phyloP scores from a whole-genome alignment of 306 rosid genomes.

The Carpinus fangiana region DNA sequence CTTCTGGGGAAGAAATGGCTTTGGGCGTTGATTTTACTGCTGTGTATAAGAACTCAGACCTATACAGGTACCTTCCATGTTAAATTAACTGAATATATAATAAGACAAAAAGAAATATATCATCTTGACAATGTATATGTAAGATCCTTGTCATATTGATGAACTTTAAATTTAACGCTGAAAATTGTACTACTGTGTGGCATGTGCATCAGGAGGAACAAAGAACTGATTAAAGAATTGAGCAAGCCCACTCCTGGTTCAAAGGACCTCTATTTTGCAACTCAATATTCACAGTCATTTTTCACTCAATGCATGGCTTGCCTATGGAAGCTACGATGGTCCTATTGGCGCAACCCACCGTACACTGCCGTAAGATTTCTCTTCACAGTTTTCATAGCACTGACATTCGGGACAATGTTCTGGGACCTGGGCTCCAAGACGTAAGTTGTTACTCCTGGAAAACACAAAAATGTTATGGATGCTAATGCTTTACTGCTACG shows the following conservation, averaged over 20 bases:
- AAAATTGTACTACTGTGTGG: neutral
- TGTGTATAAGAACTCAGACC: conserved; percentile 40
- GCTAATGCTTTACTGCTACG: neutral
- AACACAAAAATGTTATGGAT: neutral
- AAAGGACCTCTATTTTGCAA: conserved; percentile 38
- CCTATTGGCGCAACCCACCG: conserved; percentile 47
- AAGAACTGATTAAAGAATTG: conserved; percentile 30
- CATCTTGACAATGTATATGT: neutral
- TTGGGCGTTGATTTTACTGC: conserved; percentile 41
- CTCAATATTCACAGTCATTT: conserved; percentile 33
- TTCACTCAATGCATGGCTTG: conserved; percentile 37
- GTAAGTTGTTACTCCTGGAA: conserved; percentile 17
- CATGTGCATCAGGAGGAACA: conserved; percentile 42
- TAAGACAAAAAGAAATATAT: neutral
- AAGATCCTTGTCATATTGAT: neutral
- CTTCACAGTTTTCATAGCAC: conserved; percentile 30
- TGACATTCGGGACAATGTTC: conserved; percentile 48
- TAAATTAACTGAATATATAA: neutral
- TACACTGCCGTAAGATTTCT: conserved; percentile 40
- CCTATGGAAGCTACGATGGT: conserved; percentile 52
- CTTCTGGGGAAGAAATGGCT: conserved; percentile 42
- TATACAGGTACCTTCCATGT: conserved; percentile 30
- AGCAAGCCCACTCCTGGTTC: conserved; percentile 38
- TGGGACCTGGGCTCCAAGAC: conserved; percentile 49
- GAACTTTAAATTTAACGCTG: neutral